Base-by-base conservation (phyloP, 805 yeast genomes). In the Lachancea dasiensis region DNA sequence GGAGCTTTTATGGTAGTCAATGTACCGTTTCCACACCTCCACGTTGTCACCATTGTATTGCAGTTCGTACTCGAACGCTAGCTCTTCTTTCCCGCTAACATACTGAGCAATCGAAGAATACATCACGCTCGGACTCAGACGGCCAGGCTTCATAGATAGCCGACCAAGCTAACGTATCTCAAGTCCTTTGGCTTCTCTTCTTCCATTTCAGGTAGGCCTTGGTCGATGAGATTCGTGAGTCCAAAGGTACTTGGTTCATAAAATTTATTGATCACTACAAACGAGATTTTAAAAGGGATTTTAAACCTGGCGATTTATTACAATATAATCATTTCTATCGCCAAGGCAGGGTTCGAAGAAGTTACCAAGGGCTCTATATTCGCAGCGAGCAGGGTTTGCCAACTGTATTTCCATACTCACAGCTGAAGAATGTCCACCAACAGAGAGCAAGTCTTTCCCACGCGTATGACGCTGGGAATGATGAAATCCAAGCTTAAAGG, bases 401-500 rank as follows among this genome's bases (percentile, higher is more conserved):
- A n/a, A n/a, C n/a, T n/a, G n/a, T n/a, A n/a, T n/a, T n/a, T n/a
- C n/a, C n/a, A n/a, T n/a, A n/a, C n/a, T n/a, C n/a, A n/a, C n/a
- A n/a, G n/a, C n/a, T n/a, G n/a, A n/a, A n/a, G n/a, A n/a, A 53
- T 54, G 59, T 59, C 63, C 22, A 50, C 53, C 19, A 52, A 49
- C 23, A 83, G 97, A 72, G 97, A 89, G 62, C 94, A 86, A 59
- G 97, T 89, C 31, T 89, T 89, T 64, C 96, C 97, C 23, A 89
- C 97, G 36, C 89, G 97, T 66, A 89, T 89, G 97, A 90, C 97
- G 43, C 75, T 90, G 50, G 87, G 95, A 34, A 63, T 85, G 43
- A 92, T 92, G 97, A 92, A 92, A 70, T 75, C 84, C 44, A 92
- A 92, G 64, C 76, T 92, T 59, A 90, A 89, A 65, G 98, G 98